A percentile compares a stretch with the other conserved stretches of the same genome.
Evolutionary conservation across 2,329 filamentous ascomycete genomes (phyloP).

Genomic region (Fusarium mangiferae): DNA sequence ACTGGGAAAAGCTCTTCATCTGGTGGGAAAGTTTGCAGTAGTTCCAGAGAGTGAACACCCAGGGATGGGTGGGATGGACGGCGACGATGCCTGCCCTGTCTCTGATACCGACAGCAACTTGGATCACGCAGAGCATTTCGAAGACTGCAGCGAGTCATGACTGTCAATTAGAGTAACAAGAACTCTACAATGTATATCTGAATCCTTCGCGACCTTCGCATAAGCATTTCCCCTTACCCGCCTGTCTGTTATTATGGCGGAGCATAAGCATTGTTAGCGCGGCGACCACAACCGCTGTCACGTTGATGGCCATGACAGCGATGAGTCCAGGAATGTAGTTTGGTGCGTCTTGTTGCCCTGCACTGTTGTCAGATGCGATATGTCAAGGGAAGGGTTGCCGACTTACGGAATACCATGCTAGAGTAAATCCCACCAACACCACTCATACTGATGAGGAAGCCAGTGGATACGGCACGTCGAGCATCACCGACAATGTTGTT

Average conservation of each 20-base stretch:
- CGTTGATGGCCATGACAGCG: slow-evolving; percentile 25
- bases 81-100: too few relatives aligned
- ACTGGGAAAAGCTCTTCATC: rapidly evolving
- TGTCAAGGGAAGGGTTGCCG: rapidly evolving
- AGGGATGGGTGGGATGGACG: rapidly evolving
- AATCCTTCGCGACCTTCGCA: slow-evolving; percentile 17
- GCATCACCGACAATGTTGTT: slow-evolving; percentile 29
- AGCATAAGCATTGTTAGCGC: slow-evolving; percentile 20
- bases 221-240: neutral
- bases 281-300: slow-evolving; percentile 11
- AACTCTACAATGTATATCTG: slow-evolving; percentile 4
- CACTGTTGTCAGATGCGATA: rapidly evolving
- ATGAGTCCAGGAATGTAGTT: slow-evolving; percentile 23
- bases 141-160: neutral
- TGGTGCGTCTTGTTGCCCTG: slow-evolving; percentile 27
- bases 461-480: slow-evolving; percentile 25
- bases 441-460: slow-evolving; percentile 25
- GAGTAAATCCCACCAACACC: slow-evolving; percentile 29
- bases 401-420: slow-evolving; percentile 34
- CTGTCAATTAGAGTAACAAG: rapidly evolving
- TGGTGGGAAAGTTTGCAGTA: rapidly evolving
- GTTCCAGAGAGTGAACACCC: rapidly evolving
- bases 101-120: too few relatives aligned
- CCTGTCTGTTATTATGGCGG: neutral
- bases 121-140: rapidly evolving